Base-by-base conservation (phyloP, 164 flowering plant species). In the Protea cynaroides region DNA sequence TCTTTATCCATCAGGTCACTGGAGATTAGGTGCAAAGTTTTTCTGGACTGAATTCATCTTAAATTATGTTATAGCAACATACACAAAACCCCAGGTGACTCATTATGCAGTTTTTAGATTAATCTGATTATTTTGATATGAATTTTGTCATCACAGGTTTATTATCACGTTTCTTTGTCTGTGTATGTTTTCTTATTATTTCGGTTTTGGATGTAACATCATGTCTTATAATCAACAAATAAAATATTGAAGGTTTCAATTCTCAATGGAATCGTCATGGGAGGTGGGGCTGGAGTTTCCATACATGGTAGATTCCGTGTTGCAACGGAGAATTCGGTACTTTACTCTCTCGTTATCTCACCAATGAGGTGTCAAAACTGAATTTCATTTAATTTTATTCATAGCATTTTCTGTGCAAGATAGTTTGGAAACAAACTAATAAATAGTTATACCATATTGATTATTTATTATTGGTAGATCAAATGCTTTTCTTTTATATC, bases 201-300 rank as follows among this genome's bases (percentile, higher is more conserved):
- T 22, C 36, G 34, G 17, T 25, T 29, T 43, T 5, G 4, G 12
- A 29, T 34, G 4, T 18, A 0, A 40, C 37, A 43, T 51, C 4
- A 24, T 15, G 18, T 62, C 56, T 65, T 56, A 51, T 46, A 52
- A 10, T 46, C 70, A 29, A 62, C 58, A 46, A 70, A 52, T 36
- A 65, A 66, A 58, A 49, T 71, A 40, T 65, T 74, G 62, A 71
- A 94, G 99, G 96, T 94, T 65, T 91, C 99, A n/a, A 64, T 94
- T 71, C 86, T 94, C 55, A 75, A 91, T 81, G 99, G 99, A 54
- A 86, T 94, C 77, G 92, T 86, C 56, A 85, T 91, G 95, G 99
- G 99, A 56, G 94, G 99, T 59, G 99, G 97, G 9, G 90, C 88
- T 67, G 99, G 99, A 64, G 80, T 68, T 68, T 91, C 97, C 36